Conservation (phyloP, 306 rosid species). For the Castanospermum australe region DNA sequence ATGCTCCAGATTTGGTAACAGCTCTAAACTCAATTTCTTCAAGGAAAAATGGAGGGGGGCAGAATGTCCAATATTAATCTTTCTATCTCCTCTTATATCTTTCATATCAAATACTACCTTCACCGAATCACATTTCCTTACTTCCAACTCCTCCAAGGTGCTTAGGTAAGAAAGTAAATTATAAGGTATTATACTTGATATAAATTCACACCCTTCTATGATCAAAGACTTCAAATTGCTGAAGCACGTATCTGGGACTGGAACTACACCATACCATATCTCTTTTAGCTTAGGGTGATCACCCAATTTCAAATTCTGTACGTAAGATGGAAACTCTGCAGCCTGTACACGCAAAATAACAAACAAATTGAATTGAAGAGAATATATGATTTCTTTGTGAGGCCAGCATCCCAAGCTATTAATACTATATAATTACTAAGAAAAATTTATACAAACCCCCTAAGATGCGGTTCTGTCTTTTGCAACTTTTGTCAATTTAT, state of each 20-base stretch:
- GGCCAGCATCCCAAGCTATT: too few relatives aligned
- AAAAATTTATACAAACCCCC: too few relatives aligned
- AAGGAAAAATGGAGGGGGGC: not conserved
- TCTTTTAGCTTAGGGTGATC: not conserved
- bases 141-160: not conserved
- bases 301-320: too few relatives aligned
- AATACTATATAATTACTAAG: too few relatives aligned
- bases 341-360: too few relatives aligned
- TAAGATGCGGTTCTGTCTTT: too few relatives aligned
- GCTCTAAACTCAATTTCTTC: not conserved
- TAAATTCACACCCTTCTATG: not conserved
- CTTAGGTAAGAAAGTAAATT: not conserved
- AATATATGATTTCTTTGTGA: too few relatives aligned
- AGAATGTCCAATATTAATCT: too few relatives aligned
- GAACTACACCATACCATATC: not conserved
- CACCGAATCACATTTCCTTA: not conserved
- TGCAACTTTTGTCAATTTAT: too few relatives aligned
- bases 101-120: not conserved
- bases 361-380: too few relatives aligned
- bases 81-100: not conserved
- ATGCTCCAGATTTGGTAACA: slow-evolving; percentile 6
- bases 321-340: too few relatives aligned
- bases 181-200: not conserved
- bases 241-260: not conserved
- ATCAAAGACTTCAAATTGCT: not conserved